These are phyloP conservation scores for Apiosordaria backusii DNA, from an alignment of 495 filamentous ascomycete genomes.

Conservation along the genomic window DNA sequence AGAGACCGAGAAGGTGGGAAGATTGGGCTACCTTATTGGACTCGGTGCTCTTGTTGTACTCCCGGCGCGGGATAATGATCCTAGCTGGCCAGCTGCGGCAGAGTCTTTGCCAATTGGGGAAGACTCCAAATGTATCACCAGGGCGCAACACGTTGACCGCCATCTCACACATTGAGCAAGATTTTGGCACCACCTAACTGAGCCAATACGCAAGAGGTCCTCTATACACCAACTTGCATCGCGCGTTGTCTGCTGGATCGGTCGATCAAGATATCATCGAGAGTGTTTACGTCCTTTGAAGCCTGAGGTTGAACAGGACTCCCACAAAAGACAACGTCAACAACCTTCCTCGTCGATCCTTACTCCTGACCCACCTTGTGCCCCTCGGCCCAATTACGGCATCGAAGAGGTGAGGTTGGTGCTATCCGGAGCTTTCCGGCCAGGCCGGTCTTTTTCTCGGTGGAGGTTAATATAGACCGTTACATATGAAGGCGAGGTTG, in stretches of 20 bases:
- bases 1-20: neutral
- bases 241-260: neutral
- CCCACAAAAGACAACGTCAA: too few species aligned
- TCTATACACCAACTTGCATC: neutral
- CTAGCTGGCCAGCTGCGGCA: neutral
- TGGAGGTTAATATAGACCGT: slow-evolving; percentile 4
- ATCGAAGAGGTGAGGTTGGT: neutral
- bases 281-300: too few species aligned
- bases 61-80: neutral
- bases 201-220: neutral
- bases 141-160: neutral
- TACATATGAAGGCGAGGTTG: neutral
- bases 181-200: neutral
- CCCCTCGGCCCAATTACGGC: neutral
- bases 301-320: too few species aligned
- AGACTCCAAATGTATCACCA: neutral
- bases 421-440: slow-evolving; percentile 2
- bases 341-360: too few species aligned
- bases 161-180: neutral
- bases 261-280: neutral
- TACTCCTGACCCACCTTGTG: too few species aligned
- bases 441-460: neutral
- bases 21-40: neutral
- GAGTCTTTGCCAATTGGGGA: neutral
- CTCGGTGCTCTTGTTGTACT: neutral